These are phyloP conservation scores for Fusarium sp. DNA, from an alignment of 2,329 filamentous ascomycete species.

Conservation along the genomic window DNA sequence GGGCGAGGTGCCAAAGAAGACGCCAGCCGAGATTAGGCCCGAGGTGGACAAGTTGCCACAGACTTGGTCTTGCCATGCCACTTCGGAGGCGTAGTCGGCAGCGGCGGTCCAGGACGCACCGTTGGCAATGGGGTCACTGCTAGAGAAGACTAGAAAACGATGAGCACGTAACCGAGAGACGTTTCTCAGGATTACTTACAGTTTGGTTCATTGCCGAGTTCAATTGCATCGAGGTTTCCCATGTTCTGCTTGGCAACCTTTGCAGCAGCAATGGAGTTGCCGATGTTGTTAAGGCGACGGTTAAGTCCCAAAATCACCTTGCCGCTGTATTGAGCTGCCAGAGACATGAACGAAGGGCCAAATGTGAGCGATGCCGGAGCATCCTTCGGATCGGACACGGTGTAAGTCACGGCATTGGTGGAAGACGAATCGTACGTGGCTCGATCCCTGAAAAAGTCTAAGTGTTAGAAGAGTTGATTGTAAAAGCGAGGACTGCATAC, in stretches of 20 bases:
- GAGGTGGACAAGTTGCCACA: slow-evolving; percentile 43
- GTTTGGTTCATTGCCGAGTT: slow-evolving; percentile 69
- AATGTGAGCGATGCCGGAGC: slow-evolving; percentile 63
- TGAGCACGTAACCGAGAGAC: neutral
- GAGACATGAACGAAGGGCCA: slow-evolving; percentile 62
- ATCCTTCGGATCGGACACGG: slow-evolving; percentile 58
- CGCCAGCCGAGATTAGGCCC: slow-evolving; percentile 48
- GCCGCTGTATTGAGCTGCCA: slow-evolving; percentile 62
- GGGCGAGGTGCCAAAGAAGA: slow-evolving; percentile 48
- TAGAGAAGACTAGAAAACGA: slow-evolving; percentile 5
- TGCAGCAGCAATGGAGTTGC: slow-evolving; percentile 66
- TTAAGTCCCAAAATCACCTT: slow-evolving; percentile 66
- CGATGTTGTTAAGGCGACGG: slow-evolving; percentile 62
- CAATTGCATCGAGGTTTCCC: slow-evolving; percentile 63
- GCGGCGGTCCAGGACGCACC: slow-evolving; percentile 46
- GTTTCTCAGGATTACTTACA: slow-evolving; percentile 51
- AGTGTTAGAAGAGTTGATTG: neutral
- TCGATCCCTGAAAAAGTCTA: slow-evolving; percentile 51
- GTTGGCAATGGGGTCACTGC: slow-evolving; percentile 38
- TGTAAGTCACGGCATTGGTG: slow-evolving; percentile 61
- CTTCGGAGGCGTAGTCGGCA: slow-evolving; percentile 48
- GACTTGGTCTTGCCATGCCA: slow-evolving; percentile 49
- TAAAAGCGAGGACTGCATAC: slow-evolving; percentile 9
- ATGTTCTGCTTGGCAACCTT: slow-evolving; percentile 57
- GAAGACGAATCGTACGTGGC: slow-evolving; percentile 61